Conservation (phyloP, 108 stramenopile species). For the Stephanodiscus minutulus region DNA sequence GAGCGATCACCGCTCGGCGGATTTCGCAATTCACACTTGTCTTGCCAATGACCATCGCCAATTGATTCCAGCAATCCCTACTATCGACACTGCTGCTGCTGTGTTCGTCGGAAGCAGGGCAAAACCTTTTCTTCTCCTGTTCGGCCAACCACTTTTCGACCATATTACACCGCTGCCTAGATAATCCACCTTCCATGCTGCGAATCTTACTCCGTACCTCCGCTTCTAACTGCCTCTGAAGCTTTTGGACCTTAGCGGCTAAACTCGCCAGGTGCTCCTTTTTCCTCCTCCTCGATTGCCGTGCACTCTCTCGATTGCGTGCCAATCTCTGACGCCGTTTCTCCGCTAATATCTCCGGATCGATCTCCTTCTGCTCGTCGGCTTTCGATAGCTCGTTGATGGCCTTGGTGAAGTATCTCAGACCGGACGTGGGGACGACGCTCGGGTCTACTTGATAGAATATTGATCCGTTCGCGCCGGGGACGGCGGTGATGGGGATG, state of each 20-base stretch:
- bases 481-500: constrained; percentile 43
- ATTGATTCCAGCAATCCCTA: not conserved
- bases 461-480: constrained; percentile 28
- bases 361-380: constrained; percentile 38
- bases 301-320: constrained; percentile 85
- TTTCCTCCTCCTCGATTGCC: constrained; percentile 77
- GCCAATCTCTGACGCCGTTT: constrained; percentile 81
- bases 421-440: constrained; percentile 31
- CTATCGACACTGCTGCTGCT: not conserved
- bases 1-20: constrained; percentile 60
- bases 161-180: constrained; percentile 20
- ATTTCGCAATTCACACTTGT: constrained; percentile 52
- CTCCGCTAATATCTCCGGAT: constrained; percentile 57
- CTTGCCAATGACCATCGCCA: constrained; percentile 13
- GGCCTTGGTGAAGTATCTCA: constrained; percentile 45
- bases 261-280: constrained; percentile 73
- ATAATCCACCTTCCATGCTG: constrained; percentile 51
- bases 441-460: constrained; percentile 47
- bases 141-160: constrained; percentile 31
- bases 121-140: not conserved
- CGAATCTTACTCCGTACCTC: constrained; percentile 61
- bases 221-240: constrained; percentile 70
- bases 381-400: constrained; percentile 47
- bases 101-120: constrained; percentile 2
- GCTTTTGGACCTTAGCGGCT: constrained; percentile 61